Evolutionary conservation across 2,329 filamentous ascomycete genomes (phyloP), one percentile per base, ranked within the genome.

Genomic region (Catunica adiposa): DNA sequence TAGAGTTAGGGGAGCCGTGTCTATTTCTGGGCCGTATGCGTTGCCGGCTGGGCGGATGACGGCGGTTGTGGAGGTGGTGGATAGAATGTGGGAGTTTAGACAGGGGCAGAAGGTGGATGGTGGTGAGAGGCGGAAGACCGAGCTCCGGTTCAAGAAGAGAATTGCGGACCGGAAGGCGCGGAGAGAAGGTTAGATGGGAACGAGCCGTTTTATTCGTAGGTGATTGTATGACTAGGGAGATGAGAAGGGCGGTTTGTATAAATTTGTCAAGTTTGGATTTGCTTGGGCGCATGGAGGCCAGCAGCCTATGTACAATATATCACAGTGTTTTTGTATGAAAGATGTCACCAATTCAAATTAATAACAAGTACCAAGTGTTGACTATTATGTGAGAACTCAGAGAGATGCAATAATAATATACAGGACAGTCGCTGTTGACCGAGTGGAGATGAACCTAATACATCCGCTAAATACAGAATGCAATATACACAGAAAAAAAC

Each of bases 41-140:
- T 73, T 83, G 65, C 79, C 81, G 3, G 65, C 89, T 26, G 78
- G 78, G 1, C 76, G 79, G 1, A 70, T 72, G 42, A 81, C 79
- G 7, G 86, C 83, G 9, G 73, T 75, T 53, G 75, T 97, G 62
- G 74, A 75, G 60, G 76, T 86, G 22, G 80, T 82, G 56, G 89
- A 96, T 67, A 89, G 90, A 8, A 84, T 97, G 73, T 97, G 90
- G 92, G 90, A 97, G 73, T 76, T 89, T 64, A 83, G 78, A 66
- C 78, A 83, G 63, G 90, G 92, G 26, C 80, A 81, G 64, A 97
- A 97, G 82, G 83, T 98, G 62, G 89, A 97, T 69, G 92, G 92
- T 65, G 92, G 92, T 75, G 92, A 98, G 75, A 82, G 92, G 68
- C 80, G 92, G 69, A 82, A 79, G 67, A 86, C 84, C 15, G 84